Conservation (phyloP, 2,329 filamentous ascomycete species). For the Fusarium caatingaense region DNA sequence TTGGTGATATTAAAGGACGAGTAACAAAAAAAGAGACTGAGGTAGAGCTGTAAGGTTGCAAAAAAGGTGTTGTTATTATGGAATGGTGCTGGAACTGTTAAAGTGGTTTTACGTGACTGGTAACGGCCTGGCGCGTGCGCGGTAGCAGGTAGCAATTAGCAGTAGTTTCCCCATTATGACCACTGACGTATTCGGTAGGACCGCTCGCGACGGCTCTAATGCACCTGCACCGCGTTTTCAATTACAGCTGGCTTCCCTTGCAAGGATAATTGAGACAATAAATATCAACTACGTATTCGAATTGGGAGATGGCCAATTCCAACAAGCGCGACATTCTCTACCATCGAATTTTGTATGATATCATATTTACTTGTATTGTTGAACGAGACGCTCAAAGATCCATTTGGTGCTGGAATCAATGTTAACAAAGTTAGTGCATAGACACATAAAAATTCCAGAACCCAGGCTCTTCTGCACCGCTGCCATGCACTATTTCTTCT, state of each 20-base stretch:
- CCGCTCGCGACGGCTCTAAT: not conserved
- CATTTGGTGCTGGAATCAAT: not conserved
- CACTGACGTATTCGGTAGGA: slow-evolving; percentile 30
- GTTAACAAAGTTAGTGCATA: not conserved
- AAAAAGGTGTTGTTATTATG: slow-evolving; percentile 30
- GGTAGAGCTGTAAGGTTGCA: slow-evolving; percentile 14
- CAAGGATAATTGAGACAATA: not conserved
- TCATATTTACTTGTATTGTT: not conserved
- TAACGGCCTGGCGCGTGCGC: slow-evolving; percentile 1
- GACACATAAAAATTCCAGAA: no score
- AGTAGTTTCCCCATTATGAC: not conserved
- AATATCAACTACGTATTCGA: not conserved
- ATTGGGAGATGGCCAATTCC: not conserved
- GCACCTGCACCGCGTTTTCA: slow-evolving; percentile 15
- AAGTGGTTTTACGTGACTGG: slow-evolving; percentile 28
- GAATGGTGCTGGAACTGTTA: slow-evolving; percentile 24
- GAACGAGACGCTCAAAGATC: not conserved
- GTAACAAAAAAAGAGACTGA: slow-evolving; percentile 10
- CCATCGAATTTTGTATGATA: not conserved
- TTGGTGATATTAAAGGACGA: slow-evolving; percentile 7
- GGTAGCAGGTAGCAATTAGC: not conserved
- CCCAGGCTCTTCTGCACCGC: not conserved
- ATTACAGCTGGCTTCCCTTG: slow-evolving; percentile 5
- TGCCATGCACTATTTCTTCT: not conserved
- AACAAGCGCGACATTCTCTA: not conserved